phyloP scores from a whole-genome alignment of 2,329 filamentous ascomycete species.

The Phaeosphaeria sp. region DNA sequence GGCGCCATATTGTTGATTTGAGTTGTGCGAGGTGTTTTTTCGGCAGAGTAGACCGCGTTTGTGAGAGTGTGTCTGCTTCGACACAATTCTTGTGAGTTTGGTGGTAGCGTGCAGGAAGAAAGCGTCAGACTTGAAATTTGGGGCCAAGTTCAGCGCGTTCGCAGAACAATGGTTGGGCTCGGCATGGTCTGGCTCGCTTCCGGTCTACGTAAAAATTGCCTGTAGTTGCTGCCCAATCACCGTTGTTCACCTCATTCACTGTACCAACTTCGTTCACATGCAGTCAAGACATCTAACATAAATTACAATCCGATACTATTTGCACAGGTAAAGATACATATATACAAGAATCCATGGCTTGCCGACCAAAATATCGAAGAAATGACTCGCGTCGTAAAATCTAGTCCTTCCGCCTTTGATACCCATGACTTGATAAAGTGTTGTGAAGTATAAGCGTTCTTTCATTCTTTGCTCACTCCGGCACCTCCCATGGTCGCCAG shows the following conservation, averaged over 20 bases:
- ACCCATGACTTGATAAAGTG: not conserved
- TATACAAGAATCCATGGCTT: conserved; percentile 3
- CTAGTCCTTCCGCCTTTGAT: not conserved
- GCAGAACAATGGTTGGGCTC: conserved; percentile 37
- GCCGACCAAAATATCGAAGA: not conserved
- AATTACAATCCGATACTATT: conserved; percentile 1
- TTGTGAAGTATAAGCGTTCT: not conserved
- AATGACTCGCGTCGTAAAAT: conserved; percentile 2
- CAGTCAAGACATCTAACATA: not conserved
- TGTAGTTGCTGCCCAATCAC: conserved; percentile 40
- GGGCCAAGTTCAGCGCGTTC: conserved; percentile 26
- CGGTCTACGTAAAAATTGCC: conserved; percentile 29
- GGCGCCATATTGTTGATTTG: conserved; percentile 44
- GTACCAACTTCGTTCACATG: too few relatives aligned
- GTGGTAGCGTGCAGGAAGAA: conserved; percentile 4
- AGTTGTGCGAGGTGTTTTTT: conserved; percentile 5
- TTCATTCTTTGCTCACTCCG: conserved; percentile 3
- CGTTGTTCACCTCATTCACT: not conserved
- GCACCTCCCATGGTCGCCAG: conserved; percentile 47
- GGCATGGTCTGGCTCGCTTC: conserved; percentile 28
- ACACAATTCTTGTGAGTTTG: not conserved
- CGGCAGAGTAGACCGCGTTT: not conserved
- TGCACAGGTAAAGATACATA: not conserved
- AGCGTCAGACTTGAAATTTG: conserved; percentile 19
- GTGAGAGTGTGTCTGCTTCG: not conserved